A percentile compares a stretch with the other conserved stretches of the same genome.
Conservation (phyloP, 2,329 filamentous ascomycete genomes). For the Exophiala mesophila region DNA sequence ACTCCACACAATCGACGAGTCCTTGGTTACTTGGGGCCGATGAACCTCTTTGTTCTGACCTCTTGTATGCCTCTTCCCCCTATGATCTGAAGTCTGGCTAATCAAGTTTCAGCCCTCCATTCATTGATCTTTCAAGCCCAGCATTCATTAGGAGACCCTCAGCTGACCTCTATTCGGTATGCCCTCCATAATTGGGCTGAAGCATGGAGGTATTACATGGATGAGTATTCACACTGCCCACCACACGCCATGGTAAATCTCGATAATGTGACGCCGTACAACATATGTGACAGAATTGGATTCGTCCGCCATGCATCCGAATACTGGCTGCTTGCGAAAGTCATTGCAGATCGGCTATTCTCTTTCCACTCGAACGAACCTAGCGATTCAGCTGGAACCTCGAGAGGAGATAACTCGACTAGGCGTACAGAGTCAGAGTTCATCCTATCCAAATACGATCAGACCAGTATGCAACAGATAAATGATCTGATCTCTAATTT, state of each 20-base stretch:
- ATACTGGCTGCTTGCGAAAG: constrained; percentile 35
- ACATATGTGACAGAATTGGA: constrained; percentile 35
- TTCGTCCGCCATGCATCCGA: constrained; percentile 33
- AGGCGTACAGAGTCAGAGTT: too few species aligned
- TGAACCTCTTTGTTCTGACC: constrained; percentile 29
- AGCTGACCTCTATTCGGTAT: constrained; percentile 31
- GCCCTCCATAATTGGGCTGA: constrained; percentile 24
- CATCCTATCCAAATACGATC: too few species aligned
- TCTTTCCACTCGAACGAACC: too few species aligned
- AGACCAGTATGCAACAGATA: too few species aligned
- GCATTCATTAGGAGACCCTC: constrained; percentile 32
- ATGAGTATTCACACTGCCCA: constrained; percentile 2
- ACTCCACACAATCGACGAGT: not conserved
- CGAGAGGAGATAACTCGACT: too few species aligned
- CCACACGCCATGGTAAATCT: constrained; percentile 16
- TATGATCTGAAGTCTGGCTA: too few species aligned
- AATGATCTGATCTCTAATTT: too few species aligned
- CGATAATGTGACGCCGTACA: constrained; percentile 19
- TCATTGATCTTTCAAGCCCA: constrained; percentile 36
- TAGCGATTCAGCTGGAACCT: too few species aligned
- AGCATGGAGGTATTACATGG: constrained; percentile 25
- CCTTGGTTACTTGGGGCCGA: constrained; percentile 17
- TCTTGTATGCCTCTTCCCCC: too few species aligned
- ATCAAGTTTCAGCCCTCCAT: too few species aligned
- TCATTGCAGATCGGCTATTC: constrained; percentile 32